Evolutionary conservation across 108 stramenopile genomes (phyloP).

Genomic region (Epipyxis sp.): DNA sequence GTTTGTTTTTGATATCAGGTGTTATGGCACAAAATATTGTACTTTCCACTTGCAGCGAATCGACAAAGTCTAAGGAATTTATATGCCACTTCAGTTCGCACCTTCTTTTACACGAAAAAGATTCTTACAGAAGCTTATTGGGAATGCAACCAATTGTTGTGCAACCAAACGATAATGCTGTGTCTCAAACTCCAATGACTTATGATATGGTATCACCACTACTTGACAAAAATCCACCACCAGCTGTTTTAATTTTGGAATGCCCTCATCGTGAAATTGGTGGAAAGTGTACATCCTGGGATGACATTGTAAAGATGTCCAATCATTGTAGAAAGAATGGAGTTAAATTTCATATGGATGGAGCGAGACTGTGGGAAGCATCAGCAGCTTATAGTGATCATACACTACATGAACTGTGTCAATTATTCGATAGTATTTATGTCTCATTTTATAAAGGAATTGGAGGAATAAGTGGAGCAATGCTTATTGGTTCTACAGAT

Average conservation of each 20-base stretch:
- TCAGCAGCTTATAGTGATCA: conserved; percentile 24
- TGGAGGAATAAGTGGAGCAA: conserved; percentile 67
- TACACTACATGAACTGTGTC: conserved; percentile 38
- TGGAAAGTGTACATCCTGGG: conserved; percentile 67
- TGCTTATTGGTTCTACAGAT: conserved; percentile 61
- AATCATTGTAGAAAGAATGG: conserved; percentile 45
- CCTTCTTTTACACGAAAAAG: conserved; percentile 66
- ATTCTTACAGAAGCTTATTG: conserved; percentile 59
- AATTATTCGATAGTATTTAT: conserved; percentile 68
- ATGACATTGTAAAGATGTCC: conserved; percentile 58
- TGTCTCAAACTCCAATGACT: neutral
- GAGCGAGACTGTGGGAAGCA: conserved; percentile 76
- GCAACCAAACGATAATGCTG: conserved; percentile 18
- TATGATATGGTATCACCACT: conserved; percentile 29
- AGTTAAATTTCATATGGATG: conserved; percentile 71
- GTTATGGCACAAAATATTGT: conserved; percentile 75
- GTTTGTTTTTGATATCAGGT: conserved; percentile 69
- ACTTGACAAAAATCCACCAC: conserved; percentile 12
- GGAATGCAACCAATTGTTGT: conserved; percentile 49
- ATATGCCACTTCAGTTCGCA: conserved; percentile 67
- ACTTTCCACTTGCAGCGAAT: conserved; percentile 54
- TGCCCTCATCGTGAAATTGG: conserved; percentile 77
- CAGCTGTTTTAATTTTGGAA: conserved; percentile 61
- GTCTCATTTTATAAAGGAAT: conserved; percentile 77
- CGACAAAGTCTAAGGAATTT: conserved; percentile 40